Evolutionary conservation across 2,329 filamentous ascomycete species (phyloP).

Genomic region (Nemania bipapillata): DNA sequence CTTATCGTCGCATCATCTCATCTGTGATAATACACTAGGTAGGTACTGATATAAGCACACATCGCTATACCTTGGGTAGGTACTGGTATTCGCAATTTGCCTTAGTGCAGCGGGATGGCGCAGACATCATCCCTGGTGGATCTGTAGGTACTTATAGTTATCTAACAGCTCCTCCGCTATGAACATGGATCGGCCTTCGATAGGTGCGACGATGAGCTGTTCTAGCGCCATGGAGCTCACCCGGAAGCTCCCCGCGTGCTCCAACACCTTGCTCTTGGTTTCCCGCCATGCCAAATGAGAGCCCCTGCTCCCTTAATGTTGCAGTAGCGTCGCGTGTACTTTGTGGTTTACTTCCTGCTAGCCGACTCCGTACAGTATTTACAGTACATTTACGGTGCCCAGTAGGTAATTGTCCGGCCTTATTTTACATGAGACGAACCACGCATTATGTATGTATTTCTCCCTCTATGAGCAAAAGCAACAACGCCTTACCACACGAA

Average conservation of each 20-base stretch:
- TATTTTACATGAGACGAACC: background rate
- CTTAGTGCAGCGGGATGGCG: conserved; percentile 28
- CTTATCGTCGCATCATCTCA: conserved; percentile 6
- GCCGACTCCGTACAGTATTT: conserved; percentile 25
- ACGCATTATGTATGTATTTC: too few species aligned
- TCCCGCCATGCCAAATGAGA: conserved; percentile 27
- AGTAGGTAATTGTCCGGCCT: background rate
- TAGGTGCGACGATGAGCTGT: conserved; percentile 25
- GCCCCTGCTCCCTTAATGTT: conserved; percentile 16
- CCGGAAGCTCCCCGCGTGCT: conserved; percentile 40
- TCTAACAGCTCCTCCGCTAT: background rate
- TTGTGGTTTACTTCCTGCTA: conserved; percentile 21
- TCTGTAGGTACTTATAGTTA: background rate
- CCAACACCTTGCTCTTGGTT: conserved; percentile 38
- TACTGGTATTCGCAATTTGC: conserved; percentile 33
- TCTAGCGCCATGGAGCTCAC: conserved; percentile 37
- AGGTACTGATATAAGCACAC: background rate
- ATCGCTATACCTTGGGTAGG: too few species aligned
- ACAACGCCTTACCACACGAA: conserved; percentile 13
- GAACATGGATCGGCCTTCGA: conserved; percentile 10
- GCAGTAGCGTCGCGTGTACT: conserved; percentile 13
- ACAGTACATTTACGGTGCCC: too few species aligned
- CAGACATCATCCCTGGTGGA: conserved; percentile 21
- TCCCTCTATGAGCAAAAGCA: conserved; percentile 14
- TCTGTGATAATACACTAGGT: conserved; percentile 5